These are phyloP conservation scores for Trypethelium eluteriae DNA, from an alignment of 495 filamentous ascomycete genomes.

Conservation along the genomic window DNA sequence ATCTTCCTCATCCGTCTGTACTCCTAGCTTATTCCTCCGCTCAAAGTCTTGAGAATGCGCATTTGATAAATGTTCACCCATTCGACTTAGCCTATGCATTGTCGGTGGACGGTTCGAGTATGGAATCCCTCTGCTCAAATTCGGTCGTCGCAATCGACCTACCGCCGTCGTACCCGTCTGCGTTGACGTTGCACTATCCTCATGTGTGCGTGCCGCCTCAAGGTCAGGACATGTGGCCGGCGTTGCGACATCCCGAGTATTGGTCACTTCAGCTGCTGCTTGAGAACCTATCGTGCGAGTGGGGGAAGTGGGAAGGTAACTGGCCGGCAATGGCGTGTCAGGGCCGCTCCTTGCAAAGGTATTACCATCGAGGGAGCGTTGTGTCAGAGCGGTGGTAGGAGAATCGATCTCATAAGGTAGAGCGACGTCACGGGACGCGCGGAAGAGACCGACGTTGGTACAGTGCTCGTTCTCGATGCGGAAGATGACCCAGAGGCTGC, in stretches of 20 bases:
- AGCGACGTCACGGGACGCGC: slow-evolving; percentile 71
- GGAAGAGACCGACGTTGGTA: slow-evolving; percentile 61
- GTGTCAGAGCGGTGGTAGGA: slow-evolving; percentile 9
- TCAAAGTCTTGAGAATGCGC: slow-evolving; percentile 88
- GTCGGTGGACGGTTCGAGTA: slow-evolving; percentile 16
- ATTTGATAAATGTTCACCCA: slow-evolving; percentile 55
- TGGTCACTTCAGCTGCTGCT: too few relatives aligned
- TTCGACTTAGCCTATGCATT: slow-evolving; percentile 35
- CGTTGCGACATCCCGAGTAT: too few relatives aligned
- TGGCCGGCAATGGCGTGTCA: not conserved
- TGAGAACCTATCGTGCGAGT: too few relatives aligned
- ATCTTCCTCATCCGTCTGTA: slow-evolving; percentile 20
- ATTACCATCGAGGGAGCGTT: not conserved
- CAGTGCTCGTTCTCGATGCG: slow-evolving; percentile 81
- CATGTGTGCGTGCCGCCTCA: slow-evolving; percentile 17
- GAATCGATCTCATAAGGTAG: slow-evolving; percentile 63
- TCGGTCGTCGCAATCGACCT: slow-evolving; percentile 13
- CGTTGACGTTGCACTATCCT: slow-evolving; percentile 11
- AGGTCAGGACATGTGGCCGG: slow-evolving; percentile 16
- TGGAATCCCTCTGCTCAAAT: not conserved
- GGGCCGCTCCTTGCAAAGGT: too few relatives aligned
- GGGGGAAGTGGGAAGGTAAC: not conserved
- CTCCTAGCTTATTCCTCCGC: slow-evolving; percentile 51
- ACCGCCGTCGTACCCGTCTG: slow-evolving; percentile 4
- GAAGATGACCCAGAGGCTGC: slow-evolving; percentile 85